These are phyloP conservation scores for Ophiosphaerella narmari DNA, from an alignment of 2,329 filamentous ascomycete species.

Conservation along the genomic window DNA sequence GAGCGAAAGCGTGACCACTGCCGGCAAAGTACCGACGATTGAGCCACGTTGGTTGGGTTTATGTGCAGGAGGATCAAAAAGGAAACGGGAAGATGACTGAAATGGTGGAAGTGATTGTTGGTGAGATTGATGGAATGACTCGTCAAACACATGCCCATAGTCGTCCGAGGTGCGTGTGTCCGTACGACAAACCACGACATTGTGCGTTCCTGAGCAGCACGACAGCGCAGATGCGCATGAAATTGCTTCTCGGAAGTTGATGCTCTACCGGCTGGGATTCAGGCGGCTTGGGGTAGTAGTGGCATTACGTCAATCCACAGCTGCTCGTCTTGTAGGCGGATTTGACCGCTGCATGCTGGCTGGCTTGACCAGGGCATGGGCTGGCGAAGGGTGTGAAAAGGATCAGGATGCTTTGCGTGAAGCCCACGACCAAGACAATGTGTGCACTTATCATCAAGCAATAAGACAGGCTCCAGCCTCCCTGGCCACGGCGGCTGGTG, in stretches of 20 bases:
- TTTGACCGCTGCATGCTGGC: neutral
- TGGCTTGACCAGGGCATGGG: slow-evolving; percentile 3
- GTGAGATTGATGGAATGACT: slow-evolving; percentile 8
- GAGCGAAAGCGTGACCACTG: slow-evolving; percentile 26
- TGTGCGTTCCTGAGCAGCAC: slow-evolving; percentile 24
- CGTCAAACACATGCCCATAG: slow-evolving; percentile 17
- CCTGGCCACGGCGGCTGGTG: slow-evolving; percentile 20
- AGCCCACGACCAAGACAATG: slow-evolving; percentile 12
- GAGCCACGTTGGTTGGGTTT: slow-evolving; percentile 11
- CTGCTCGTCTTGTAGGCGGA: slow-evolving; percentile 3
- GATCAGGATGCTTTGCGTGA: slow-evolving; percentile 24
- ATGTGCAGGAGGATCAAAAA: neutral
- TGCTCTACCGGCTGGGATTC: neutral
- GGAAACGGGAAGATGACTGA: neutral
- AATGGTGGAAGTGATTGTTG: neutral
- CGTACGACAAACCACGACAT: slow-evolving; percentile 31
- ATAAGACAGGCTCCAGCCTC: neutral
- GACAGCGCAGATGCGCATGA: slow-evolving; percentile 31
- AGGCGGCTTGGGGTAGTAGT: neutral
- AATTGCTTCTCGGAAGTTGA: slow-evolving; percentile 19
- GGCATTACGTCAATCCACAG: slow-evolving; percentile 15
- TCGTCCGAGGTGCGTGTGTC: slow-evolving; percentile 19
- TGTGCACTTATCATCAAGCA: neutral
- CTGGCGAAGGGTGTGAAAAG: too few species aligned
- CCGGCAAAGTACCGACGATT: neutral